phyloP scores from a whole-genome alignment of 2,329 filamentous ascomycete genomes.

The Ambrosiella xylebori region DNA sequence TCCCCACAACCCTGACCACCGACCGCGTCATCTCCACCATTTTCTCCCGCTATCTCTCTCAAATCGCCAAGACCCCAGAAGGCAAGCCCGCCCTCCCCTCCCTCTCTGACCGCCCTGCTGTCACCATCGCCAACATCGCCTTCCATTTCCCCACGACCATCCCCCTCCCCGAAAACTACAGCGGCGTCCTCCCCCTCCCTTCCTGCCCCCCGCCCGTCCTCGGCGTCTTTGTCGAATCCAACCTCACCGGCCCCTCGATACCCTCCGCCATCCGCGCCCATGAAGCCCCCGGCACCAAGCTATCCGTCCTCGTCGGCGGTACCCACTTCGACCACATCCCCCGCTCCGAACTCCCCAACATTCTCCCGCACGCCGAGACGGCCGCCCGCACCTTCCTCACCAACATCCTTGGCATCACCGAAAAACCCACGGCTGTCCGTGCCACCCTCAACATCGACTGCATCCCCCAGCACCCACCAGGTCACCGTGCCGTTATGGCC shows the following conservation, averaged over 20 bases:
- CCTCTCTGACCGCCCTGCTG: slow-evolving; percentile 40
- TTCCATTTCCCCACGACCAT: slow-evolving; percentile 56
- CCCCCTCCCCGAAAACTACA: slow-evolving; percentile 49
- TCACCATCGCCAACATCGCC: slow-evolving; percentile 84
- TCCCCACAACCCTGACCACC: slow-evolving; percentile 19
- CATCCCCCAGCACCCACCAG: slow-evolving; percentile 79
- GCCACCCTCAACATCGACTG: slow-evolving; percentile 49
- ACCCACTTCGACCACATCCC: slow-evolving; percentile 60
- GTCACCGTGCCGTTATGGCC: slow-evolving; percentile 49
- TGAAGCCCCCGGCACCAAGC: slow-evolving; percentile 51
- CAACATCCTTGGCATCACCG: slow-evolving; percentile 31
- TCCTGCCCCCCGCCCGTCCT: slow-evolving; percentile 63
- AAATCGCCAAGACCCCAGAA: slow-evolving; percentile 2
- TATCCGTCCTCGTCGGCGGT: slow-evolving; percentile 89
- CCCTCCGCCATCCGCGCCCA: slow-evolving; percentile 23
- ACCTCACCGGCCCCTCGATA: slow-evolving; percentile 32
- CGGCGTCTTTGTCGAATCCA: slow-evolving; percentile 82
- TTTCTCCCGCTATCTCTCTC: slow-evolving; percentile 28
- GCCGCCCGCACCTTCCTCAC: slow-evolving; percentile 53
- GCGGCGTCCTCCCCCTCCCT: slow-evolving; percentile 82
- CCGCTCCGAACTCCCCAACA: slow-evolving; percentile 27
- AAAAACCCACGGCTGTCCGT: slow-evolving; percentile 34
- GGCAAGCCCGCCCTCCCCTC: slow-evolving; percentile 23
- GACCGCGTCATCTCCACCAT: slow-evolving; percentile 51
- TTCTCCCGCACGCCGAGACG: slow-evolving; percentile 44